Conservation (phyloP, 73 alveolate genomes). For the Uronychia setigera region DNA sequence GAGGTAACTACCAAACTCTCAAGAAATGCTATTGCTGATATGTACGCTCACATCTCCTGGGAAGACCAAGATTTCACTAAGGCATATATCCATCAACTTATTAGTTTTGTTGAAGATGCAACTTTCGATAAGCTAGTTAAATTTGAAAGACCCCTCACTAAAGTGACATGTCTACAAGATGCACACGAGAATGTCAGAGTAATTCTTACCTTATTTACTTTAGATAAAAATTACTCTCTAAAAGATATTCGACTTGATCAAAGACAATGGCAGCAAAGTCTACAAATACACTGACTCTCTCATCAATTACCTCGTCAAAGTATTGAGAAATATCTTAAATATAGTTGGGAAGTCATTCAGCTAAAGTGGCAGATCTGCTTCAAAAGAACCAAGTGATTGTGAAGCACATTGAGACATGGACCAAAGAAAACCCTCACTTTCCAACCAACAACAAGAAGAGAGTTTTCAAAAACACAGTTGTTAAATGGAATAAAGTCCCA, state of each 20-base stretch:
- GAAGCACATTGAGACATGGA: conserved; percentile 31
- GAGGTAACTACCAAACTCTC: conserved; percentile 17
- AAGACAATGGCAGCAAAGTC: conserved; percentile 10
- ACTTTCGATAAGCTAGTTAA: conserved; percentile 14
- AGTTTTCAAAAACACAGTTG: conserved; percentile 34
- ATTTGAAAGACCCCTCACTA: conserved; percentile 35
- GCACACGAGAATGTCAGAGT: conserved; percentile 9
- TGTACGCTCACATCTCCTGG: conserved; percentile 52
- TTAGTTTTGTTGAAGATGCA: neutral
- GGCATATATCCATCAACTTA: conserved; percentile 2
- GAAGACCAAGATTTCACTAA: conserved; percentile 31
- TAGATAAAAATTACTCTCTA: neutral
- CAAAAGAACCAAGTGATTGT: conserved; percentile 2
- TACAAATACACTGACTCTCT: conserved; percentile 45
- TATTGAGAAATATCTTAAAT: neutral
- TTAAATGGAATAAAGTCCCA: conserved; percentile 25
- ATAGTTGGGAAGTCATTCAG: conserved; percentile 18
- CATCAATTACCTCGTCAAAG: conserved; percentile 33
- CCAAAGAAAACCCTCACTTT: conserved; percentile 36
- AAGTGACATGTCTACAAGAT: neutral
- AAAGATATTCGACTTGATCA: conserved; percentile 23
- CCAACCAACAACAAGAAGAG: conserved; percentile 38
- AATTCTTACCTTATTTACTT: conserved; percentile 11
- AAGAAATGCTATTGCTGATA: conserved; percentile 37
- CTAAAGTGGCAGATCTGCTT: conserved; percentile 1